Evolutionary conservation across 768 basidiomycete species (phyloP).

Genomic region (Mycena crocata): DNA sequence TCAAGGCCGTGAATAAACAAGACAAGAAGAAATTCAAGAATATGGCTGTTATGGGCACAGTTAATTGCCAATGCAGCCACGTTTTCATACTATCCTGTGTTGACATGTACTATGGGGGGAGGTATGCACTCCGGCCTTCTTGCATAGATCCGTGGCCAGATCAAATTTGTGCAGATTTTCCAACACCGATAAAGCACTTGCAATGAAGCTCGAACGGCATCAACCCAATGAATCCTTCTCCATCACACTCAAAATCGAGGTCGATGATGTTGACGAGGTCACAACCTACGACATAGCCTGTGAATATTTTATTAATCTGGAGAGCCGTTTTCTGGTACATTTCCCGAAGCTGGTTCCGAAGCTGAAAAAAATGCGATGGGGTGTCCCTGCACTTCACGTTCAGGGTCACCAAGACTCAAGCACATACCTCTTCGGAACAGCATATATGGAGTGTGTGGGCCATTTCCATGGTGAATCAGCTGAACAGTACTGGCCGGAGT

Average conservation of each 20-base stretch:
- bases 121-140: conserved; percentile 1
- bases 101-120: conserved; percentile 32
- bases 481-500: conserved; percentile 5
- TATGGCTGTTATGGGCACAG: conserved; percentile 35
- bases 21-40: conserved; percentile 40
- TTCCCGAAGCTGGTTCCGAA: conserved; percentile 23
- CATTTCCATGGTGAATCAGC: conserved; percentile 36
- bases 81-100: conserved; percentile 28
- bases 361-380: conserved; percentile 21
- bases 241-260: background rate
- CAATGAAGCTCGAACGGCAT: conserved; percentile 19
- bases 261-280: conserved; percentile 17
- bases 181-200: conserved; percentile 25
- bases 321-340: conserved; percentile 12
- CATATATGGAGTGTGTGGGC: conserved; percentile 32
- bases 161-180: conserved; percentile 15
- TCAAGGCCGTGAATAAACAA: conserved; percentile 36
- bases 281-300: conserved; percentile 34
- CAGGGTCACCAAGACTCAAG: conserved; percentile 37
- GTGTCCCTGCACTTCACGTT: conserved; percentile 35
- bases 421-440: conserved; percentile 32
- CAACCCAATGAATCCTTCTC: background rate
- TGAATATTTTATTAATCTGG: conserved; percentile 29
- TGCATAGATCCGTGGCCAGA: background rate
- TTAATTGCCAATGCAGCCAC: conserved; percentile 35